A percentile compares a stretch with the other conserved stretches of the same genome.
Conservation (phyloP, 1,284 basidiomycete genomes). For the Entoloma clypeatum region DNA sequence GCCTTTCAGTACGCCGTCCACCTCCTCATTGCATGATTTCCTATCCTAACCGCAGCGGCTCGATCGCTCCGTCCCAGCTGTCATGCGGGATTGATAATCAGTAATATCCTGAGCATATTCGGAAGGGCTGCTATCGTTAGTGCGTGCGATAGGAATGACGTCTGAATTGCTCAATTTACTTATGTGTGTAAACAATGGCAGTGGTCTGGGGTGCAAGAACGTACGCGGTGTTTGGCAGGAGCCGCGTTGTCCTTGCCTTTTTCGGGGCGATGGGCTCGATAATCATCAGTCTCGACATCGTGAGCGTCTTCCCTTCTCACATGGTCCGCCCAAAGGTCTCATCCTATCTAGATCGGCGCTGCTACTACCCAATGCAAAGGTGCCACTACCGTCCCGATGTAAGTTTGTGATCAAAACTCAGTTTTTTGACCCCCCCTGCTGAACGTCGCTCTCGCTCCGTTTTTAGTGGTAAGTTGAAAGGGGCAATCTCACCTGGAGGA, state of each 20-base stretch:
- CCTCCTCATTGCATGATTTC: neutral
- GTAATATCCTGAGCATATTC: constrained; percentile 14
- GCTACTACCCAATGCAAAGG: constrained; percentile 17
- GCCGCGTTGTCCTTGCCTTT: constrained; percentile 21
- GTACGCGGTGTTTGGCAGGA: constrained; percentile 30
- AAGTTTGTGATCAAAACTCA: constrained; percentile 1
- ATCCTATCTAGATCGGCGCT: constrained; percentile 12
- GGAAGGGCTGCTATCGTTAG: constrained; percentile 25
- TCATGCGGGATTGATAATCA: constrained; percentile 16
- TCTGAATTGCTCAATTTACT: neutral
- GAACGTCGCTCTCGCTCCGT: neutral
- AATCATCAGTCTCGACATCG: constrained; percentile 29
- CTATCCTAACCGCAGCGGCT: neutral
- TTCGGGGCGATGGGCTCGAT: constrained; percentile 26
- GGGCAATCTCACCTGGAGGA: too few species aligned
- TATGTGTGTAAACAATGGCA: too few species aligned
- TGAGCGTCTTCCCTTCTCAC: constrained; percentile 16
- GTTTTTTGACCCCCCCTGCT: constrained; percentile 1
- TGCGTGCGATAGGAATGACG: constrained; percentile 16
- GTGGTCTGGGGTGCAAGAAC: constrained; percentile 31
- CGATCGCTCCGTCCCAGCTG: constrained; percentile 10
- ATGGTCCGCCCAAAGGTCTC: neutral
- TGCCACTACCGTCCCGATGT: constrained; percentile 14
- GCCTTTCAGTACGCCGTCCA: neutral
- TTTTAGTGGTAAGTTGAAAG: constrained; percentile 3